A percentile compares a stretch with the other conserved stretches of the same genome.
Evolutionary conservation across 495 filamentous ascomycete genomes (phyloP).

Genomic region (Aspergillus haitiensis): DNA sequence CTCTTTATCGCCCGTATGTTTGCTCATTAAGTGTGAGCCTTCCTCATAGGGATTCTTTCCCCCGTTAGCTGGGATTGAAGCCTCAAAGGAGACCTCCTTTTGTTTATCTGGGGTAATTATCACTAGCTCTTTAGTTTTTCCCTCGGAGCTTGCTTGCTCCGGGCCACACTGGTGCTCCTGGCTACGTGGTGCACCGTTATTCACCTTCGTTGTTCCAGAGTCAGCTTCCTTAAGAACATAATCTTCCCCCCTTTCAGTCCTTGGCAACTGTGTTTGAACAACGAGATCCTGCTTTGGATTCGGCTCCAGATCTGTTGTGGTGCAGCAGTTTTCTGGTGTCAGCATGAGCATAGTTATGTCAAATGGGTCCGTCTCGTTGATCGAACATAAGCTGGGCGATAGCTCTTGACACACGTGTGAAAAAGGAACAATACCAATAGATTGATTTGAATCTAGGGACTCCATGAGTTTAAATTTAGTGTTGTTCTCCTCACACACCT

Average conservation of each 20-base stretch:
- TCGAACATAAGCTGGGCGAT: constrained; percentile 14
- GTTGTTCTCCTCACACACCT: not conserved
- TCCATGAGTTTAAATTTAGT: not conserved
- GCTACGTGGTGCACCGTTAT: too few relatives aligned
- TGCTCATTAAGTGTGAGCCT: not conserved
- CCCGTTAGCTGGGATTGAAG: not conserved
- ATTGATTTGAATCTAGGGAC: constrained; percentile 9
- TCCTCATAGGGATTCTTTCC: constrained; percentile 11
- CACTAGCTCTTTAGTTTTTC: not conserved
- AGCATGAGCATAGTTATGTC: constrained; percentile 37
- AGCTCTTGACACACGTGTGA: constrained; percentile 25
- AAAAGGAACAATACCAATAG: constrained; percentile 31
- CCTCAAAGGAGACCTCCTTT: constrained; percentile 35
- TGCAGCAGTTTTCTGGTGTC: constrained; percentile 18
- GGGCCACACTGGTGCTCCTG: too few relatives aligned
- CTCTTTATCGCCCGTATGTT: not conserved
- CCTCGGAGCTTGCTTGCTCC: not conserved
- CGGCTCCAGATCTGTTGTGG: too few relatives aligned
- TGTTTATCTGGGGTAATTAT: not conserved
- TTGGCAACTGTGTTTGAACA: too few relatives aligned
- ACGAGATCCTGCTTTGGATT: not conserved
- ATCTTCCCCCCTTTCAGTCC: too few relatives aligned
- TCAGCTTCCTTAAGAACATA: too few relatives aligned
- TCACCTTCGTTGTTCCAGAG: too few relatives aligned
- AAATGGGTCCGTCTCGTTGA: constrained; percentile 25